Evolutionary conservation across 805 yeast genomes (phyloP), one percentile per base, ranked within the genome.

Genomic region (Candida ovalis): DNA sequence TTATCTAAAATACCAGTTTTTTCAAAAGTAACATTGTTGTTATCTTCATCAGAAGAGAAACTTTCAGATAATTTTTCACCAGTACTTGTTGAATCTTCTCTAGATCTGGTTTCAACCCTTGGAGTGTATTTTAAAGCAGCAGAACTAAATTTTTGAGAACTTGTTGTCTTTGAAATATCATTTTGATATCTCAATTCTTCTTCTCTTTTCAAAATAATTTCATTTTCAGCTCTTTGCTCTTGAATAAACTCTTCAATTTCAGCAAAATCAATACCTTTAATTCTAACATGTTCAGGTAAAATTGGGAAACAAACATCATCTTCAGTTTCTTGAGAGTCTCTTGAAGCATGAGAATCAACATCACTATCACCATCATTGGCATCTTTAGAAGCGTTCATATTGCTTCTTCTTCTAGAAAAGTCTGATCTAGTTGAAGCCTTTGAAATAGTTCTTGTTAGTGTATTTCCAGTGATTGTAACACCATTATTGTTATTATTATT

Each of bases 301-400:
- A 89, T 85, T 2, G 98, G 98, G 68, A 91, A 91, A 73, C 98
- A 92, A 40, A 92, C 99, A 76, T 92, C 98, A 63, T 89, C 97
- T 61, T 92, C 98, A 0, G 96, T 89, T 62, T 90, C 97, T 57
- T 88, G 96, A 3, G 91, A 83, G 18, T 83, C 81, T 54, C 89
- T 74, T 9, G 92, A 84, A 1, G 83, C 86, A 56, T 81, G 87
- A 1, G 91, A 85, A 56, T 79, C 85, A 19, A 75, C 77, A 54
- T 86, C 92, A 51, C 82, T 77, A 58, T 84, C 89, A 37, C 70
- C 66, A 13, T 67, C 69, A 35, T 49, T 48, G 4, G 63, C 51
- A 3, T 51, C 50, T 12, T 52, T 56, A 28, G 47, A 45, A 17
- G 30, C 44, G 22, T 49, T 22, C 43, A 56, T 48, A 35, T 50